Conservation (phyloP, 2,329 filamentous ascomycete species). For the Fusarium sarcochroum region DNA sequence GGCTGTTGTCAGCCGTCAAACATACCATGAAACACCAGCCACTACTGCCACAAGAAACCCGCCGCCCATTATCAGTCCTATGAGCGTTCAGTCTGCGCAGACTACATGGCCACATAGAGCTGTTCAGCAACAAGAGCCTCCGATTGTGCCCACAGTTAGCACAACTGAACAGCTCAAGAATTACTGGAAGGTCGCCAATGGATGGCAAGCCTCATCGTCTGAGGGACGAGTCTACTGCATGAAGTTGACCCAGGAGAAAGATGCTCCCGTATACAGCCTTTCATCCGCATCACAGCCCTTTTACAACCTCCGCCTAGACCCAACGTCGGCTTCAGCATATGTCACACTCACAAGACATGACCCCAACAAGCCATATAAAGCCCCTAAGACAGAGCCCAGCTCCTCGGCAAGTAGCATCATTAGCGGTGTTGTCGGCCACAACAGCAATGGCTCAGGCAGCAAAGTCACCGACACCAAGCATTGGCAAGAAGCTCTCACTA, state of each 20-base stretch:
- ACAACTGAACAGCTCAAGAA: constrained; percentile 73
- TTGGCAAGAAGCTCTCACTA: constrained; percentile 71
- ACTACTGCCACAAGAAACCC: constrained; percentile 20
- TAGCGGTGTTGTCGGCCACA: constrained; percentile 50
- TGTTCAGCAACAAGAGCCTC: constrained; percentile 55
- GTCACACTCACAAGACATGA: constrained; percentile 72
- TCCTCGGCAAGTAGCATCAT: constrained; percentile 50
- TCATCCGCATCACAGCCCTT: constrained; percentile 74
- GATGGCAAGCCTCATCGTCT: constrained; percentile 73
- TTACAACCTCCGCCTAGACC: constrained; percentile 75
- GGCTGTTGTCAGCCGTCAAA: constrained; percentile 75
- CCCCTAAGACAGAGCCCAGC: constrained; percentile 50
- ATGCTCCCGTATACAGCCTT: constrained; percentile 76
- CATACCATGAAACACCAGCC: constrained; percentile 60
- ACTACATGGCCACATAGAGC: constrained; percentile 50
- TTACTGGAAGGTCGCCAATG: constrained; percentile 79
- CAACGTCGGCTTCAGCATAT: constrained; percentile 73
- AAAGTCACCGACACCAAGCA: constrained; percentile 59
- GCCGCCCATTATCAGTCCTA: constrained; percentile 43
- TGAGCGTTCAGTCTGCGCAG: constrained; percentile 36
- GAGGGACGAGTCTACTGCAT: constrained; percentile 73
- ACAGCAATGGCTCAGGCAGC: constrained; percentile 45
- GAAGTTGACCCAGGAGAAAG: constrained; percentile 67
- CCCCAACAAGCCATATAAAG: constrained; percentile 70
- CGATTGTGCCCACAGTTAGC: constrained; percentile 64